phyloP scores from a whole-genome alignment of 441 rosid genomes.

The Biscutella auriculata region DNA sequence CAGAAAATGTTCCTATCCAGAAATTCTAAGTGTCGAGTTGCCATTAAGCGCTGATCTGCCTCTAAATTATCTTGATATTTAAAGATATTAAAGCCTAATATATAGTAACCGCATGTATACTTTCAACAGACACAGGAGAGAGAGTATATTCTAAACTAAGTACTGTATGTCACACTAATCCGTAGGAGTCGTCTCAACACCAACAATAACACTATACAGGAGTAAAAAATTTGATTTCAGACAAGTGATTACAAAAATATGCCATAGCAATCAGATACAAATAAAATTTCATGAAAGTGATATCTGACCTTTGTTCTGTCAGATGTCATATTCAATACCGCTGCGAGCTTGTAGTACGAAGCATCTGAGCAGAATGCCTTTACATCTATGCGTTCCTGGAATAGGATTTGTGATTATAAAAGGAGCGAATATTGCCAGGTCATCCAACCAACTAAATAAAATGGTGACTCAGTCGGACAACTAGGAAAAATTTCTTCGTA shows the following conservation, averaged over 20 bases:
- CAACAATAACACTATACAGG: slow-evolving; percentile 4
- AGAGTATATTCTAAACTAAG: neutral
- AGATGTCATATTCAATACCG: slow-evolving; percentile 72
- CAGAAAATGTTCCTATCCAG: neutral
- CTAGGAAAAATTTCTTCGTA: neutral
- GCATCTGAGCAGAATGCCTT: slow-evolving; percentile 73
- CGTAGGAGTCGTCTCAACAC: neutral
- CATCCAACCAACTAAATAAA: slow-evolving; percentile 11
- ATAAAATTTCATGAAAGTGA: slow-evolving; percentile 5
- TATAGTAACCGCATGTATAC: neutral
- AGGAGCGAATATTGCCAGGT: slow-evolving; percentile 1
- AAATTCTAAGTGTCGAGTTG: neutral
- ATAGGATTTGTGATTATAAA: slow-evolving; percentile 12
- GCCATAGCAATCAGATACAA: neutral
- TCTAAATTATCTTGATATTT: slow-evolving; percentile 9
- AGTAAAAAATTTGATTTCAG: slow-evolving; percentile 6
- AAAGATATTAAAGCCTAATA: neutral
- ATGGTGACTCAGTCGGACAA: neutral
- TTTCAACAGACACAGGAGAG: neutral
- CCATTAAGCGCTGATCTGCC: neutral
- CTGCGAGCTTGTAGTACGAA: slow-evolving; percentile 85
- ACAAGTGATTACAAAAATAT: slow-evolving; percentile 5
- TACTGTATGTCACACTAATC: neutral
- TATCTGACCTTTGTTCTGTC: slow-evolving; percentile 90
- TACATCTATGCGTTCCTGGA: slow-evolving; percentile 90